These are phyloP conservation scores for Mycotypha africana DNA, from an alignment of 371 early-diverging fungal genomes.

Conservation along the genomic window DNA sequence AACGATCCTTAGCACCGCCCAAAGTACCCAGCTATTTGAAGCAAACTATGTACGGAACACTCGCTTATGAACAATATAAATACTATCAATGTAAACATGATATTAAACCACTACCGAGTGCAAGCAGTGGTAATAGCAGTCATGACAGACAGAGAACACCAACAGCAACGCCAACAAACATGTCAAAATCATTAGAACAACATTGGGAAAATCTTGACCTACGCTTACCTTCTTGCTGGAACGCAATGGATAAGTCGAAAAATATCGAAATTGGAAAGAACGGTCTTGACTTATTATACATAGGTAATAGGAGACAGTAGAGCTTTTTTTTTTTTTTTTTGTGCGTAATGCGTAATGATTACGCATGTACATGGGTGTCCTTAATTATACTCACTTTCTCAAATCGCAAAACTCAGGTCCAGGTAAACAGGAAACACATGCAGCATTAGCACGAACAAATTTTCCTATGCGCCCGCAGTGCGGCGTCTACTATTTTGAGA, in stretches of 20 bases:
- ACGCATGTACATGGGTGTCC: too few relatives aligned
- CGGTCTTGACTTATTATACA: conserved; percentile 53
- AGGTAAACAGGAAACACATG: conserved; percentile 76
- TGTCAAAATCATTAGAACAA: conserved; percentile 4
- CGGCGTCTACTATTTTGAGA: conserved; percentile 92
- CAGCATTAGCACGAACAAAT: conserved; percentile 81
- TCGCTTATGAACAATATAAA: conserved; percentile 24
- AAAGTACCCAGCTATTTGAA: conserved; percentile 32
- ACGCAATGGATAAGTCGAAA: conserved; percentile 52
- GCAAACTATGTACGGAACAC: conserved; percentile 25
- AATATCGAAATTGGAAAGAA: conserved; percentile 49
- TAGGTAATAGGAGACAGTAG: conserved; percentile 23
- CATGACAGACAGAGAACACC: neutral
- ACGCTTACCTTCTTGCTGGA: conserved; percentile 61
- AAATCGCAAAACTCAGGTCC: conserved; percentile 53
- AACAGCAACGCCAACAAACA: conserved; percentile 2
- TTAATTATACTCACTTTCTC: too few relatives aligned
- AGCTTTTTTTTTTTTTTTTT: too few relatives aligned
- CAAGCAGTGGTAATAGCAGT: too few relatives aligned
- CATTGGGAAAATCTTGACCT: conserved; percentile 17
- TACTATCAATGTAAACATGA: conserved; percentile 13
- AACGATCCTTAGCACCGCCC: conserved; percentile 23
- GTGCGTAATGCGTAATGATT: too few relatives aligned
- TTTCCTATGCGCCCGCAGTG: conserved; percentile 78
- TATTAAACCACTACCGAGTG: conserved; percentile 2